Base-by-base conservation (phyloP, 1,284 basidiomycete genomes). In the Neonothopanus nambi region DNA sequence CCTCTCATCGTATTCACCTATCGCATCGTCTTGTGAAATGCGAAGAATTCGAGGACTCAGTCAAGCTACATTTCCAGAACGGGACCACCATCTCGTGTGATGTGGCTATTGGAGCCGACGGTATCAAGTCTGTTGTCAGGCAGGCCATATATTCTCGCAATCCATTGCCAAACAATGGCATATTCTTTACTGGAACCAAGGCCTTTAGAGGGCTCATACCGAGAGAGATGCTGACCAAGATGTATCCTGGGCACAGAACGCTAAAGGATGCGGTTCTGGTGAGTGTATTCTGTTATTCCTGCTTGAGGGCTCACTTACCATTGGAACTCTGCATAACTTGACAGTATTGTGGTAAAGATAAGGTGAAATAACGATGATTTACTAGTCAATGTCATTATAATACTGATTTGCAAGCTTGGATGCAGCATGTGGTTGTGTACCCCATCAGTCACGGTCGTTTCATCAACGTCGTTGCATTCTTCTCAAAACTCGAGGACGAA, bases 41-140 rank as follows among this genome's bases (percentile, higher is more conserved):
- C 57, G 58, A 54, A 11, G 70, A 75, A 30, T 51, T 54, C 15
- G 48, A 40, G 26, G 57, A 63, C 18, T 53, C 56, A 1, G 68
- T 80, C 17, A 63, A 57, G 7, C 59, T 82, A n/a, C 55, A 63
- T 12, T 82, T 82, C 57, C 43, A 65, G 5, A 77, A 82, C 52
- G 78, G 76, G 3, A 65, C 71, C 1, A 65, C 64, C 0, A 70
- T 74, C 2, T 63, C 65, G 3, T 78, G 74, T 57, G 78, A 82
- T 54, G 41, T 81, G 11, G 69, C 81, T 15, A 64, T 82, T 21
- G 80, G 78, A 23, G 77, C 78, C 0, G 80, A 82, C 55, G 80
- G 81, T 0, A 59, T 66, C 45, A 62, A 60, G 45, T 65, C 63
- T n/a, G 57, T 55, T 13, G 50, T 62, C 7, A 55, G 64, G 13